These are phyloP conservation scores for Paramecium biaurelia DNA, from an alignment of 73 alveolate species.

Conservation along the genomic window DNA sequence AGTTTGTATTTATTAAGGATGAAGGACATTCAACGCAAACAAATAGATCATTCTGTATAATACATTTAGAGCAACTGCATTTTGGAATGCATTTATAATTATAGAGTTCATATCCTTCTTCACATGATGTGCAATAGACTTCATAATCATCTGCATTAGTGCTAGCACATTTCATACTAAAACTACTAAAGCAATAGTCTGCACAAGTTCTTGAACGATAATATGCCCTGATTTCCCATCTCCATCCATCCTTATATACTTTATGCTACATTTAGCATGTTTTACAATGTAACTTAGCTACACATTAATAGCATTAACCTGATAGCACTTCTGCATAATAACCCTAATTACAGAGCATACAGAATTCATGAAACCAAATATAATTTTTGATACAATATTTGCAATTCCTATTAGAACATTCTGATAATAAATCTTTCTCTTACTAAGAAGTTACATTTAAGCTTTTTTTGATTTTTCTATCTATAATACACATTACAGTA, in stretches of 20 bases:
- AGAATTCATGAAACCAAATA: not conserved
- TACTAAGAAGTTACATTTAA: not conserved
- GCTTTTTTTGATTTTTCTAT: not conserved
- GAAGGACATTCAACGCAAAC: not conserved
- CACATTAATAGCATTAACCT: not conserved
- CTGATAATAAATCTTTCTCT: not conserved
- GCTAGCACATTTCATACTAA: not conserved
- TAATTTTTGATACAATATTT: not conserved
- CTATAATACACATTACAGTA: not conserved
- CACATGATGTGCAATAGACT: not conserved
- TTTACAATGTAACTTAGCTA: not conserved
- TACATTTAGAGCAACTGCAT: not conserved
- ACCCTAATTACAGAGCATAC: not conserved
- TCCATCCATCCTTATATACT: slow-evolving; percentile 37
- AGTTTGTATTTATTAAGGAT: not conserved
- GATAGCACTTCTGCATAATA: not conserved
- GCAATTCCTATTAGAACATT: not conserved
- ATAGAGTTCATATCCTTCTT: not conserved
- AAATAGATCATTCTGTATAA: not conserved
- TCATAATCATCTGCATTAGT: not conserved
- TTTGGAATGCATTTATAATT: not conserved
- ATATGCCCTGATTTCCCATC: not conserved
- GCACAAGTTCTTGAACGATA: not conserved
- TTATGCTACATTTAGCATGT: not conserved
- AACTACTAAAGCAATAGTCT: not conserved